Percentiles rank a stretch among this genome's conserved stretches.
These are phyloP conservation scores for Gilbertella persicaria DNA, from an alignment of 371 early-diverging fungal genomes.

Conservation along the genomic window DNA sequence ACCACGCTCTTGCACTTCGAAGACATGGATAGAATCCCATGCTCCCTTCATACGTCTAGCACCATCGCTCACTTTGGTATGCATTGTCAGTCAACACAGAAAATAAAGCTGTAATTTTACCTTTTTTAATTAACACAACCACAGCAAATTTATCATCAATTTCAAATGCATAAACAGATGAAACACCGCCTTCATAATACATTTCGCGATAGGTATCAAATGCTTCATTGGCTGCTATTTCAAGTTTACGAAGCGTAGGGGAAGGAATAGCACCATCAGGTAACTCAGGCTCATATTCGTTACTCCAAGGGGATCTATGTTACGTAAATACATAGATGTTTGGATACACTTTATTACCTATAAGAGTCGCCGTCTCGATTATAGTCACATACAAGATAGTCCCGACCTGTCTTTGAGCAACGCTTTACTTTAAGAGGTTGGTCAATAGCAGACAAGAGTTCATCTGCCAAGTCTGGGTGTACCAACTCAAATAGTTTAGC, in stretches of 20 bases:
- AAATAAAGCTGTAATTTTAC: slow-evolving; percentile 40
- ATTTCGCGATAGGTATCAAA: slow-evolving; percentile 95
- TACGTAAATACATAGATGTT: neutral
- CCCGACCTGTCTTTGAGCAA: slow-evolving; percentile 75
- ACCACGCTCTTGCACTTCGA: slow-evolving; percentile 86
- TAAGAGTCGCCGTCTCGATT: slow-evolving; percentile 96
- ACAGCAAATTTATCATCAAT: slow-evolving; percentile 90
- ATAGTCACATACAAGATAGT: slow-evolving; percentile 93
- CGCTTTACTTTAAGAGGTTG: slow-evolving; percentile 87
- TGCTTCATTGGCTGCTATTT: slow-evolving; percentile 92
- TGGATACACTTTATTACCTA: slow-evolving; percentile 55
- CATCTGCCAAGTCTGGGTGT: slow-evolving; percentile 85
- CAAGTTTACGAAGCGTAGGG: slow-evolving; percentile 81
- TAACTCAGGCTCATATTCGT: slow-evolving; percentile 89
- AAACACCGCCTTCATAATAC: slow-evolving; percentile 96
- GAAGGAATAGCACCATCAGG: slow-evolving; percentile 83
- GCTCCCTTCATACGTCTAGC: slow-evolving; percentile 78
- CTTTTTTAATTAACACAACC: slow-evolving; percentile 94
- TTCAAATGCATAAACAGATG: slow-evolving; percentile 87
- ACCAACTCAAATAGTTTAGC: slow-evolving; percentile 80
- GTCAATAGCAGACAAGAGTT: slow-evolving; percentile 88
- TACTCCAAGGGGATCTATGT: slow-evolving; percentile 95
- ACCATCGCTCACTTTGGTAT: slow-evolving; percentile 63
- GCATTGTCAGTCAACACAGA: neutral
- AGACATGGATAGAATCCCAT: slow-evolving; percentile 99